Conservation (phyloP, 1,139 yeast species). For the Pichia inconspicua region DNA sequence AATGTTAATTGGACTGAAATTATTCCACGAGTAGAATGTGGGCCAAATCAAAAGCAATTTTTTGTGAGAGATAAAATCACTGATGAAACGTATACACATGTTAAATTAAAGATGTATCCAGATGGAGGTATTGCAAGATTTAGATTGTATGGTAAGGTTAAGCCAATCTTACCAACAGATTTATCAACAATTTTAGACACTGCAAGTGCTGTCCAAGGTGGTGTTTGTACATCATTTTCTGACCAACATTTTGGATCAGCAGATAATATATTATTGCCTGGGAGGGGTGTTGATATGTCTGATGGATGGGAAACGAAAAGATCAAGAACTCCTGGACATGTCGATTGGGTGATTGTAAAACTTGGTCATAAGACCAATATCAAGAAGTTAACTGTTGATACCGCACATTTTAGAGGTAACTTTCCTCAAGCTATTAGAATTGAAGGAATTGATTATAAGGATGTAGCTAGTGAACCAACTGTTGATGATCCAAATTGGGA, state of each 20-base stretch:
- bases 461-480: slow-evolving; percentile 32
- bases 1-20: slow-evolving; percentile 59
- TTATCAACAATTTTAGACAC: slow-evolving; percentile 48
- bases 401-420: slow-evolving; percentile 90
- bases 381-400: slow-evolving; percentile 63
- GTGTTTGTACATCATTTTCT: slow-evolving; percentile 71
- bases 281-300: slow-evolving; percentile 92
- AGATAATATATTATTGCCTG: slow-evolving; percentile 81
- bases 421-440: slow-evolving; percentile 74
- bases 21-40: slow-evolving; percentile 68
- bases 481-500: slow-evolving; percentile 47
- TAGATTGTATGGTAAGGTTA: slow-evolving; percentile 75
- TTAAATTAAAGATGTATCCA: slow-evolving; percentile 83
- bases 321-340: slow-evolving; percentile 74
- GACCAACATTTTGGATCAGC: slow-evolving; percentile 94
- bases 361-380: slow-evolving; percentile 61
- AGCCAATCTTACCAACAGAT: slow-evolving; percentile 53
- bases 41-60: slow-evolving; percentile 81
- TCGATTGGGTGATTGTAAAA: slow-evolving; percentile 81
- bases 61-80: slow-evolving; percentile 59
- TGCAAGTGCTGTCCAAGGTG: slow-evolving; percentile 82
- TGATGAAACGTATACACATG: slow-evolving; percentile 60
- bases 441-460: slow-evolving; percentile 38
- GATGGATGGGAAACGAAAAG: slow-evolving; percentile 99
- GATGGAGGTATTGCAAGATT: slow-evolving; percentile 97